Evolutionary conservation across 108 stramenopile species (phyloP).

Genomic region (Nannochloropsis gaditana): DNA sequence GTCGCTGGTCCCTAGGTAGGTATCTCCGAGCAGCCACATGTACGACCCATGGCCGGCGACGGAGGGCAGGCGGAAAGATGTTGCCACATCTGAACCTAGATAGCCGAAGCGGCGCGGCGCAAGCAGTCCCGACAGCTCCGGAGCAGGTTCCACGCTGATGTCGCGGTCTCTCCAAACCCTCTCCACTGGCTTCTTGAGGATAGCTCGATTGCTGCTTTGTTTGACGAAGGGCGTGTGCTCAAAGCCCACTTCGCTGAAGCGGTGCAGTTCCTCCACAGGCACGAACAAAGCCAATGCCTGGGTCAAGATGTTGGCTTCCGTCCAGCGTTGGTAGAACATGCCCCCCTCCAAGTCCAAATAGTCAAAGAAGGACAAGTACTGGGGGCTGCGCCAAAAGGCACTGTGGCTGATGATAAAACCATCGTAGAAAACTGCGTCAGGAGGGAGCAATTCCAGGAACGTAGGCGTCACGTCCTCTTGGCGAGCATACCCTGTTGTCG

Average conservation of each 20-base stretch:
- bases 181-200: not conserved
- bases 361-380: not conserved
- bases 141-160: not conserved
- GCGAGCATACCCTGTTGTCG: not conserved
- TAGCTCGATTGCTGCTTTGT: conserved; percentile 2
- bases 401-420: not conserved
- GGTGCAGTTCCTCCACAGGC: conserved; percentile 10
- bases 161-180: not conserved
- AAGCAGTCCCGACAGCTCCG: not conserved
- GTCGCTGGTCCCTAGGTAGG: conserved; percentile 15
- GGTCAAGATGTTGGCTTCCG: not conserved
- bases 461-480: not conserved
- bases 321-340: conserved; percentile 3
- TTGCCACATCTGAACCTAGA: not conserved
- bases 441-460: conserved; percentile 1
- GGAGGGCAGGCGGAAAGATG: not conserved
- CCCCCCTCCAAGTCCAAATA: not conserved
- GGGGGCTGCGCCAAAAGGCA: not conserved
- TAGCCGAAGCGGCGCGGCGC: not conserved
- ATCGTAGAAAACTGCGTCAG: conserved; percentile 17
- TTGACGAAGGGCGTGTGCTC: conserved; percentile 6
- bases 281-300: conserved; percentile 3
- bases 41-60: not conserved
- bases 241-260: conserved; percentile 3
- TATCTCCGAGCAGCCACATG: conserved; percentile 23